Evolutionary conservation across 495 filamentous ascomycete species (phyloP).

Genomic region (Terfezia claveryi): DNA sequence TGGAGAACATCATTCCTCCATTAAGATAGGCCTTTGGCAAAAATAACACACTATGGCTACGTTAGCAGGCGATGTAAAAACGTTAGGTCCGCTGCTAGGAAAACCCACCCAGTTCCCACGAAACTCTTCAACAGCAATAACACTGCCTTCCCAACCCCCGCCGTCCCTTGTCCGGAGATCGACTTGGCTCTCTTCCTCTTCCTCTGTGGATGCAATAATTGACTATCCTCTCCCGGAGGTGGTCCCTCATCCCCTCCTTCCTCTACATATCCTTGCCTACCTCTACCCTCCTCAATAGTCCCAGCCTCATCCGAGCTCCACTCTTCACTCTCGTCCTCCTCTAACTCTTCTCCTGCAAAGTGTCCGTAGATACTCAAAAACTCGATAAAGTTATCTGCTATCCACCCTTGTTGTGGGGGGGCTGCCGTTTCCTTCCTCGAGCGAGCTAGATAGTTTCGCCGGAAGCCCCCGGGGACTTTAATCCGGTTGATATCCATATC

Average conservation of each 20-base stretch:
- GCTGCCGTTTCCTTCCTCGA: conserved; percentile 24
- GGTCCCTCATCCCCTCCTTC: conserved; percentile 44
- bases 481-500: conserved; percentile 66
- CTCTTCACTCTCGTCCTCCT: conserved; percentile 66
- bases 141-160: conserved; percentile 30
- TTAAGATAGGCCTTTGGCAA: conserved; percentile 82
- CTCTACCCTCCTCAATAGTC: conserved; percentile 32
- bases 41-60: conserved; percentile 44
- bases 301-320: conserved; percentile 70
- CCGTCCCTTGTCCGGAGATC: conserved; percentile 16
- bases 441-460: conserved; percentile 59
- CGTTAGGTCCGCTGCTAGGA: no score
- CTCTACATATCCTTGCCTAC: conserved; percentile 37
- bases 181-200: not conserved
- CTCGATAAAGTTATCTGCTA: conserved; percentile 59
- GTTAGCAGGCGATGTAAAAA: not conserved
- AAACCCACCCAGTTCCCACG: conserved; percentile 53
- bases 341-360: conserved; percentile 87
- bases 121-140: conserved; percentile 86
- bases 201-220: conserved; percentile 20
- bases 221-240: conserved; percentile 42
- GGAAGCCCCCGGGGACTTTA: conserved; percentile 78
- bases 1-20: conserved; percentile 93
- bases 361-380: conserved; percentile 89
- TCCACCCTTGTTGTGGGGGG: conserved; percentile 16